phyloP scores from a whole-genome alignment of 768 basidiomycete genomes.

The Mycena epipterygia region DNA sequence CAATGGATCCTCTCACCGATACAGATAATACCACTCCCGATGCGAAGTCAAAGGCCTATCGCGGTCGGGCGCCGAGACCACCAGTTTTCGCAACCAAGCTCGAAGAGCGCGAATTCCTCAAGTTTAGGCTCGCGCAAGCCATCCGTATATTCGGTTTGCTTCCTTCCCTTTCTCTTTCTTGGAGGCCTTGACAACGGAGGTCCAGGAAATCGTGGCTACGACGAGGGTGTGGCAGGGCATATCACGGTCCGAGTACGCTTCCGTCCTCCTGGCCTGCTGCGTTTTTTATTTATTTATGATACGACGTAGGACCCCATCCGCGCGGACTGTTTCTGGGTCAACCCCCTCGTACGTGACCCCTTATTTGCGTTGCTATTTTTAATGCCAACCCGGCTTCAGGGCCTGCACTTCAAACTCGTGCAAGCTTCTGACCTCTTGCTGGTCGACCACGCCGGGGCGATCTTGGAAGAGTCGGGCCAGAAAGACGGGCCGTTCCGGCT shows the following conservation, averaged over 20 bases:
- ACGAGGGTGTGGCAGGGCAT: conserved; percentile 64
- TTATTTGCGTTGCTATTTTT: not conserved
- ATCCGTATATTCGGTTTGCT: conserved; percentile 58
- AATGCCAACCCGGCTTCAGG: conserved; percentile 40
- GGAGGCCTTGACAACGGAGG: not conserved
- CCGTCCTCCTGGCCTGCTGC: no score
- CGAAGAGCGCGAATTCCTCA: conserved; percentile 57
- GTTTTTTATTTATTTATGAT: not conserved
- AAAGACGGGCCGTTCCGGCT: conserved; percentile 35
- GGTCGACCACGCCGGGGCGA: conserved; percentile 51
- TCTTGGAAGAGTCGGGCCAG: conserved; percentile 46
- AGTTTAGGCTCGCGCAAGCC: conserved; percentile 61
- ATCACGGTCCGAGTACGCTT: conserved; percentile 61
- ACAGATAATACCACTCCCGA: no score
- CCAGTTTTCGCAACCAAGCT: conserved; percentile 51
- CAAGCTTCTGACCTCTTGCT: conserved; percentile 60
- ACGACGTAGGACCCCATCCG: conserved; percentile 50
- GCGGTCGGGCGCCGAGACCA: conserved; percentile 38
- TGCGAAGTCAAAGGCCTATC: not conserved
- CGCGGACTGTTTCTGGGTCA: conserved; percentile 63
- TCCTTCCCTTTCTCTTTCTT: not conserved
- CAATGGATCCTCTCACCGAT: no score
- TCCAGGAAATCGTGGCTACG: conserved; percentile 56
- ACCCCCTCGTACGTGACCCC: conserved; percentile 55
- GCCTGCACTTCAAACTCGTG: conserved; percentile 61